Evolutionary conservation across 1,284 basidiomycete genomes (phyloP).

Genomic region (Cryptococcus amylolentus): DNA sequence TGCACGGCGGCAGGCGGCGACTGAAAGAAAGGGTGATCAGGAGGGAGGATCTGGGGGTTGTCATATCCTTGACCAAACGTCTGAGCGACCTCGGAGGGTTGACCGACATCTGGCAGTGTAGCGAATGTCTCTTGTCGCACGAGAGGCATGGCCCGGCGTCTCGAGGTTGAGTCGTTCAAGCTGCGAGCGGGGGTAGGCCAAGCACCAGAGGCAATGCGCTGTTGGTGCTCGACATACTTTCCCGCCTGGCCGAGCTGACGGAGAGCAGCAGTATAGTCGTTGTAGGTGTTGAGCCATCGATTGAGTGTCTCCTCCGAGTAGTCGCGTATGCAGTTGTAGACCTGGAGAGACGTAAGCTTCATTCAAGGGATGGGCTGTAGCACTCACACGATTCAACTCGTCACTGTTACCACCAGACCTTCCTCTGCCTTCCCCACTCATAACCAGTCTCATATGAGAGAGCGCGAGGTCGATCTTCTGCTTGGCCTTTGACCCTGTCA

Average conservation of each 20-base stretch:
- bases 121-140: not conserved
- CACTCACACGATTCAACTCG: not conserved
- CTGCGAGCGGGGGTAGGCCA: not conserved
- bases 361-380: not conserved
- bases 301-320: not conserved
- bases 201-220: not conserved
- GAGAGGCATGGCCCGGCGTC: not conserved
- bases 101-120: not conserved
- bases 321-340: conserved; percentile 1
- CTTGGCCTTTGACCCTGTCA: not conserved
- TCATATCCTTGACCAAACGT: not conserved
- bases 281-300: not conserved
- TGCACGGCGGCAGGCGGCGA: not conserved
- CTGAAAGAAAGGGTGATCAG: not conserved
- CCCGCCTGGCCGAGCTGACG: not conserved
- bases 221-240: not conserved
- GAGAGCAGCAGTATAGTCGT: not conserved
- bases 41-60: not conserved
- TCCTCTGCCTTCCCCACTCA: not conserved
- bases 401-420: not conserved
- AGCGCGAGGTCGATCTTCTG: not conserved
- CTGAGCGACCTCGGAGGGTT: not conserved
- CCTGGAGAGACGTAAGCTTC: not conserved
- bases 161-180: not conserved
- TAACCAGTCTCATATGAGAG: conserved; percentile 1